These are phyloP conservation scores for Tolypocladium cylindrosporum DNA, from an alignment of 2,329 filamentous ascomycete genomes.

Conservation along the genomic window DNA sequence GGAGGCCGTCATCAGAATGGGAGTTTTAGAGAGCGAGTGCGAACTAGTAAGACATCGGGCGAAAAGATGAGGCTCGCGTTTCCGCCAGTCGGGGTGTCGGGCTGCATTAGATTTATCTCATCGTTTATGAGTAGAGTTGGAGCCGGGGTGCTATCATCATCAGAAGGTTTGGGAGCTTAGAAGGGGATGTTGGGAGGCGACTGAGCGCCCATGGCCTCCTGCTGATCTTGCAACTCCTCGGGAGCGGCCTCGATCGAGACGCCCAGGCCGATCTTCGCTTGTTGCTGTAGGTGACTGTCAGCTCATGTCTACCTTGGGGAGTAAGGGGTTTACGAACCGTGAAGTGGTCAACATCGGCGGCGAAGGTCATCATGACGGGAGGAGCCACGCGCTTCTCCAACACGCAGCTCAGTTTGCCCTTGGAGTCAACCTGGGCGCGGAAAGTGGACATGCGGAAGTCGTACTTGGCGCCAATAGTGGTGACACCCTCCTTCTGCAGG, in stretches of 20 bases:
- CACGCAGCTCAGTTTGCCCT: slow-evolving; percentile 85
- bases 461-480: slow-evolving; percentile 92
- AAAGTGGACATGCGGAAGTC: slow-evolving; percentile 95
- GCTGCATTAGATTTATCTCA: slow-evolving; percentile 17
- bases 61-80: slow-evolving; percentile 10
- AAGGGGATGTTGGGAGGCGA: slow-evolving; percentile 52
- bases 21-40: slow-evolving; percentile 7
- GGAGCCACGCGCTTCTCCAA: slow-evolving; percentile 94
- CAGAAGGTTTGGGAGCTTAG: slow-evolving; percentile 28
- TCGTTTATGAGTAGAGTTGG: slow-evolving; percentile 11
- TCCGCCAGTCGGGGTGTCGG: slow-evolving; percentile 12
- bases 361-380: slow-evolving; percentile 87
- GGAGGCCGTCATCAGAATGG: slow-evolving; percentile 10
- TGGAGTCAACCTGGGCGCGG: slow-evolving; percentile 90
- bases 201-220: slow-evolving; percentile 50
- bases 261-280: slow-evolving; percentile 87
- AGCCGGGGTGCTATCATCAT: slow-evolving; percentile 9
- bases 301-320: slow-evolving; percentile 15
- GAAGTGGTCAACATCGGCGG: slow-evolving; percentile 90
- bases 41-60: slow-evolving; percentile 20
- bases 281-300: slow-evolving; percentile 52
- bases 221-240: slow-evolving; percentile 81
- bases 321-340: slow-evolving; percentile 54
- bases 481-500: slow-evolving; percentile 74
- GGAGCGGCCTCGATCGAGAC: slow-evolving; percentile 81